These are phyloP conservation scores for Salvia miltiorrhiza DNA, from an alignment of 257 asterid genomes.

Conservation along the genomic window DNA sequence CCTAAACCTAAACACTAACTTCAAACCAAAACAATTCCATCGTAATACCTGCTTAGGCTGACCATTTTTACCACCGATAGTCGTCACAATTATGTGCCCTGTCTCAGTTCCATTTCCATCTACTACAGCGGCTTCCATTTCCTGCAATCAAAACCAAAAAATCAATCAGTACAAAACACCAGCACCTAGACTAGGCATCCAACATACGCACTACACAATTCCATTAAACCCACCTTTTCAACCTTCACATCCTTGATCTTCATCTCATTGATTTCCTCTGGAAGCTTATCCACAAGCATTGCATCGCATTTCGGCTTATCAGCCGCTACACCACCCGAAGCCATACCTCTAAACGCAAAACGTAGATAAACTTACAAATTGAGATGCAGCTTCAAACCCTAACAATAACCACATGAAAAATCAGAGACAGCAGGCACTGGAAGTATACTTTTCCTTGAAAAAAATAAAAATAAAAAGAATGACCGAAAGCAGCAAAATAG, in stretches of 20 bases:
- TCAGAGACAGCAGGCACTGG: neutral
- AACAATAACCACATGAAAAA: neutral
- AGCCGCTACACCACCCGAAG: constrained; percentile 45
- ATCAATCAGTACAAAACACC: neutral
- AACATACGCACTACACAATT: neutral
- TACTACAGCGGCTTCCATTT: constrained; percentile 82
- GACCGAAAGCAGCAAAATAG: neutral
- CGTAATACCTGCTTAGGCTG: constrained; percentile 80
- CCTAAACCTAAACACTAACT: neutral
- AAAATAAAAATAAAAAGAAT: neutral
- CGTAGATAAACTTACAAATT: neutral
- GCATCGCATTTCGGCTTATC: constrained; percentile 51
- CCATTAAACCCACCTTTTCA: constrained; percentile 51
- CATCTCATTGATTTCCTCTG: constrained; percentile 73
- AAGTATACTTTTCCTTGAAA: neutral
- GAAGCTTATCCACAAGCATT: constrained; percentile 74
- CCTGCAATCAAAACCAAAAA: constrained; percentile 38
- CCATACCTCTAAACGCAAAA: constrained; percentile 33
- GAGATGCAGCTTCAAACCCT: constrained; percentile 28
- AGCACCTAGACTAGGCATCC: neutral
- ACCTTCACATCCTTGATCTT: constrained; percentile 76
- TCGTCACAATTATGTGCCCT: constrained; percentile 90
- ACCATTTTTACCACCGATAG: constrained; percentile 91
- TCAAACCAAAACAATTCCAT: neutral
- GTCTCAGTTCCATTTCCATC: constrained; percentile 95